Evolutionary conservation across 2,329 filamentous ascomycete genomes (phyloP).

Genomic region (Colletotrichum simmondsii): DNA sequence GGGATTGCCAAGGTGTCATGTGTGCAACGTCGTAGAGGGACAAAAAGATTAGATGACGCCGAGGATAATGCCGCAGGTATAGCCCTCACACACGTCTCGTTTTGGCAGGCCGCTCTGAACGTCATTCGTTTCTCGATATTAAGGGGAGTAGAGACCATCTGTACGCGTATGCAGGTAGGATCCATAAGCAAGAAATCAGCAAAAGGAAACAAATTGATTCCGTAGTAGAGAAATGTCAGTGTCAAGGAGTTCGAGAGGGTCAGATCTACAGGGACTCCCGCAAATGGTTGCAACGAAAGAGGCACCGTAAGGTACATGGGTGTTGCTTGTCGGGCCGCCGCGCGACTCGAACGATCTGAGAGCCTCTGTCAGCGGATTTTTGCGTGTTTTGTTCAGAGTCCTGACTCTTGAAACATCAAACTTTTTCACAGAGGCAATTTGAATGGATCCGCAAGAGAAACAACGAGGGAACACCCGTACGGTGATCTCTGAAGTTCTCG

Average conservation of each 20-base stretch:
- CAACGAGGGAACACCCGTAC: background rate
- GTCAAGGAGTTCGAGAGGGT: background rate
- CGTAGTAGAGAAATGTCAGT: background rate
- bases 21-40: background rate
- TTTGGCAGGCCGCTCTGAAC: background rate
- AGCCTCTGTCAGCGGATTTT: background rate
- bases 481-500: background rate
- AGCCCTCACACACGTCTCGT: background rate
- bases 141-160: background rate
- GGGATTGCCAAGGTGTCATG: background rate
- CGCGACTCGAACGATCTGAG: background rate
- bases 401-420: conserved; percentile 21
- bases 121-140: background rate
- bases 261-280: background rate
- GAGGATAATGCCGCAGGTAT: background rate
- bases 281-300: background rate
- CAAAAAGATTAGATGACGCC: background rate
- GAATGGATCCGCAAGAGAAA: background rate
- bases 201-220: background rate
- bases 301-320: background rate
- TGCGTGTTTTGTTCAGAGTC: background rate
- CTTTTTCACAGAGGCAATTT: background rate
- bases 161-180: background rate
- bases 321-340: background rate
- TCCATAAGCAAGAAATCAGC: background rate